Base-by-base conservation (phyloP, 768 basidiomycete genomes). In the Pseudohyphozyma bogoriensis region DNA sequence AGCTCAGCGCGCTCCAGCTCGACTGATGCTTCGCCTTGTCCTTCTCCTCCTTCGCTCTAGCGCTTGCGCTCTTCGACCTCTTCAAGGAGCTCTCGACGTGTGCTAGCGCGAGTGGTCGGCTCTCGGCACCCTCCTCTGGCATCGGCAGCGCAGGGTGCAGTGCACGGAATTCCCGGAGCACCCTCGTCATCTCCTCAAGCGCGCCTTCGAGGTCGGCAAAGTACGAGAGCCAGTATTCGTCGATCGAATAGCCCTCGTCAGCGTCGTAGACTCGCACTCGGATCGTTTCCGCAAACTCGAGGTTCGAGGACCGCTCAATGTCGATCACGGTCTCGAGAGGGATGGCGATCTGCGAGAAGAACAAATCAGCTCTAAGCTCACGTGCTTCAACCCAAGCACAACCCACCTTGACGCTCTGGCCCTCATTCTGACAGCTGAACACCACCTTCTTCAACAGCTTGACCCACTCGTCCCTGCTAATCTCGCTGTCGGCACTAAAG, bases 341-440 rank as follows among this genome's bases (percentile, higher is more conserved):
- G 52, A 99, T 89, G 32, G 91, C 89, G 70, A 99, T 90, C 88
- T 83, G 64, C 1, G 18, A 47, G 28, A 4, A 37, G 9, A 37
- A 54, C n/a, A n/a, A n/a, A n/a, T 44, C 42, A 44, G 42, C 42
- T 44, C 42, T 16, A n/a, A 16, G 7, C 15, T 16, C 40, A 4
- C 40, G 18, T 16, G 6, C 40, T 18, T 5, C 40, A 42, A 6
- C 40, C 40, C 16, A 42, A 42, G 22, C 40, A 6, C 40, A 16
- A 18, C 29, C 10, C 31, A 60, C 65, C 80, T 96, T 96, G 66
- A 96, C 90, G 68, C 83, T 87, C 69, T 96, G 90, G 3, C 95
- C 93, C 79, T 85, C 85, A 73, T 96, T 95, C 76, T 96, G 92
- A 20, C 86, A 85, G 72, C 90, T 89, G 77, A 97, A 92, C 56